phyloP scores from a whole-genome alignment of 306 rosid genomes.

The Trichosanthes cucumerina region DNA sequence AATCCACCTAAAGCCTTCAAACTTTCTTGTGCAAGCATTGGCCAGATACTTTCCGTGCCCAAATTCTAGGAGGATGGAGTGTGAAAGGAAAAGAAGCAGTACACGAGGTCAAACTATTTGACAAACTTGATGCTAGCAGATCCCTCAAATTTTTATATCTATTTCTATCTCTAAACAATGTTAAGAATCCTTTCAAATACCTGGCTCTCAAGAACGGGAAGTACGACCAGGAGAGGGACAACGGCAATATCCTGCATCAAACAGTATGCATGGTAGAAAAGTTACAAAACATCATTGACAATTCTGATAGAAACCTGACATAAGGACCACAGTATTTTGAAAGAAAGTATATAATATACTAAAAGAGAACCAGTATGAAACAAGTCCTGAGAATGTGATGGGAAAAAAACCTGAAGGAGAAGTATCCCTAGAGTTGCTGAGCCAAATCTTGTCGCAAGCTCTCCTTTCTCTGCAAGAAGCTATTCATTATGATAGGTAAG shows the following conservation, averaged over 20 bases:
- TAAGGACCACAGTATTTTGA: constrained; percentile 15
- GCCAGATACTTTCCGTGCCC: constrained; percentile 77
- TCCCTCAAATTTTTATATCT: neutral
- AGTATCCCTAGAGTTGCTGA: constrained; percentile 97
- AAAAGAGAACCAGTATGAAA: neutral
- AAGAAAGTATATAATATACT: neutral
- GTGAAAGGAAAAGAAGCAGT: constrained; percentile 1
- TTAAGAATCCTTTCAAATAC: constrained; percentile 31
- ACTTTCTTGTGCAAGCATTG: constrained; percentile 92
- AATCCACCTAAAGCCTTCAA: constrained; percentile 89
- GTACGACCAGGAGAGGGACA: constrained; percentile 92
- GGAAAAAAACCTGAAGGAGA: constrained; percentile 65
- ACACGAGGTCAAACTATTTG: neutral
- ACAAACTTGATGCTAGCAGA: neutral
- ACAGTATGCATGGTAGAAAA: constrained; percentile 21
- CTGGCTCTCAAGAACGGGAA: constrained; percentile 98
- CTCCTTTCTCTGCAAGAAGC: constrained; percentile 99
- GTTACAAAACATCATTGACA: constrained; percentile 20
- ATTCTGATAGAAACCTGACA: neutral
- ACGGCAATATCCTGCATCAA: constrained; percentile 94
- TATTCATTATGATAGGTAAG: constrained; percentile 34
- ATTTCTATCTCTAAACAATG: neutral
- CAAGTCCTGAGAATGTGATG: neutral
- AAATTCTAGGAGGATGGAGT: constrained; percentile 39
- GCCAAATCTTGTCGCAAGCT: constrained; percentile 95